Evolutionary conservation across 148 eudicot genomes (phyloP), one percentile per base, ranked within the genome.

Genomic region (Tetragonia tetragonoides): DNA sequence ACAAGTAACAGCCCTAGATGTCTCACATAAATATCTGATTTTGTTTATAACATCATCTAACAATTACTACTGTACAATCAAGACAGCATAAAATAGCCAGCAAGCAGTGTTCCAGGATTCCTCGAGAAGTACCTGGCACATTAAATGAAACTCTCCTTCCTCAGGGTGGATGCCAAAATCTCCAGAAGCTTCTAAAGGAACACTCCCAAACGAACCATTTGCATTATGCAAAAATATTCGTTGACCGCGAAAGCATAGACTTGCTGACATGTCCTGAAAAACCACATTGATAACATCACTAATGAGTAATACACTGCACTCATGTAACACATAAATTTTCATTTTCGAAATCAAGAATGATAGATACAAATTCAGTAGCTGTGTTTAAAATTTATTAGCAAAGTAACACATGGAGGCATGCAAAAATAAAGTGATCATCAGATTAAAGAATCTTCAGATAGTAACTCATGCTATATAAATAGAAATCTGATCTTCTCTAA

Each of bases 121-220:
- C 60, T 65, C 20, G 56, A 75, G 75, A 68, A 23, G 49, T 84
- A 95, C 99, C 99, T 95, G 99, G 88, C 95, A 95, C 99, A 95
- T 95, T 61, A 95, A 86, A 83, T 95, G 99, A 85, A 93, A 93
- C 83, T 92, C 97, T 80, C 99, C 99, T 87, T 93, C 93, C 81
- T 92, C 97, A 5, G 99, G 97, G 89, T 95, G 87, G 84, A 95
- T 91, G 70, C 97, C 99, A 83, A 95, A 93, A 90, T 95, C 99
- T 78, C 99, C 99, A 81, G 99, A 95, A 79, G 97, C 97, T 88
- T 95, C 99, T 81, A 95, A 75, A 57, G 99, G 97, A 85, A 93
- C 91, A 83, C 84, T 86, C 42, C 99, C 99, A 82, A 92, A 95
- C 90, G 86, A 95, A 73, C 99, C 99, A 85, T 89, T 93, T 49